A percentile compares a stretch with the other conserved stretches of the same genome.
phyloP scores from a whole-genome alignment of 257 asterid genomes.

The Solanum peruvianum region DNA sequence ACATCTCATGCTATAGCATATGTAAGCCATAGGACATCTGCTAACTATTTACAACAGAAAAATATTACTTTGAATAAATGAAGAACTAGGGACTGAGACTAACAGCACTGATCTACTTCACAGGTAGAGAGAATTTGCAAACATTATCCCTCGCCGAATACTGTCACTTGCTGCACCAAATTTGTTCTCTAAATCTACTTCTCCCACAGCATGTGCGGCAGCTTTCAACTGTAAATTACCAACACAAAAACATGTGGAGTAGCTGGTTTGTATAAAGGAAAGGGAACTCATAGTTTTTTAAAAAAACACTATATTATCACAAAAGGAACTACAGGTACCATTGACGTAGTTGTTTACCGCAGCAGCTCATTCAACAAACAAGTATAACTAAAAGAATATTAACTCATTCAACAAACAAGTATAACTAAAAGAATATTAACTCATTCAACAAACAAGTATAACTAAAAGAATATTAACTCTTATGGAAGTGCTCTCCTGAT shows the following conservation, averaged over 20 bases:
- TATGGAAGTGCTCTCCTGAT: background rate
- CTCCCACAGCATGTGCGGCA: slow-evolving; percentile 94
- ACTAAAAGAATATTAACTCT: background rate
- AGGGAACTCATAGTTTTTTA: background rate
- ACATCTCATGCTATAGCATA: background rate
- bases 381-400: background rate
- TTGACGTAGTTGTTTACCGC: background rate
- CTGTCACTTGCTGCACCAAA: slow-evolving; percentile 74
- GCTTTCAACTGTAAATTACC: slow-evolving; percentile 56
- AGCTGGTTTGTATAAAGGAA: background rate
- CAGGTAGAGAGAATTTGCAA: slow-evolving; percentile 86
- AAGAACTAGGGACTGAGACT: background rate
- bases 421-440: background rate
- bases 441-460: background rate
- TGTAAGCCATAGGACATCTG: background rate
- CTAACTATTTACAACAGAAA: background rate
- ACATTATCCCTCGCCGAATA: slow-evolving; percentile 93
- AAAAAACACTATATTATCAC: background rate
- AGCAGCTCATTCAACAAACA: background rate
- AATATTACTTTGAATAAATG: background rate
- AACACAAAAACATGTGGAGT: background rate
- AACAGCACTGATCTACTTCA: slow-evolving; percentile 5
- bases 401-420: background rate
- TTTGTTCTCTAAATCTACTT: slow-evolving; percentile 63
- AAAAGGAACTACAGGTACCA: background rate